Conservation (phyloP, 1,284 basidiomycete species). For the Leccinum griseonigrum region DNA sequence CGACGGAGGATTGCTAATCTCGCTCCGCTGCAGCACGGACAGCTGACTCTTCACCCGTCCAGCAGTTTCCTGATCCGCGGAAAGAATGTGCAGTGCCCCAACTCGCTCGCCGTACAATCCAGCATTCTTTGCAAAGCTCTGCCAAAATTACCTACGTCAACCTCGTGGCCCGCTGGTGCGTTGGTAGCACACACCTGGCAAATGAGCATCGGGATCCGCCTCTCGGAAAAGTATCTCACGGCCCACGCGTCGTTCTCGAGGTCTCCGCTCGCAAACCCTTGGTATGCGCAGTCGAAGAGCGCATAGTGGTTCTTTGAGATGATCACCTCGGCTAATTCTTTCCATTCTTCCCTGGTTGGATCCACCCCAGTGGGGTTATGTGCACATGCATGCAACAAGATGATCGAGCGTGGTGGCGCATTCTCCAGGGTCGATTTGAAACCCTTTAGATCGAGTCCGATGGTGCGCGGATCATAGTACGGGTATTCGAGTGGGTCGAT, state of each 20-base stretch:
- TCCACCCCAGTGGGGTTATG: constrained; percentile 98
- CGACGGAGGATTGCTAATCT: constrained; percentile 92
- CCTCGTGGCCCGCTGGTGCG: not conserved
- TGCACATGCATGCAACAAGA: constrained; percentile 91
- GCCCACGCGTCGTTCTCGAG: constrained; percentile 76
- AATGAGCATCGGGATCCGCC: constrained; percentile 76
- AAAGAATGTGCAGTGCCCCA: constrained; percentile 80
- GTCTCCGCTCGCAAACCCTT: constrained; percentile 89
- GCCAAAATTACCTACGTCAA: constrained; percentile 21
- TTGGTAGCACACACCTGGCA: constrained; percentile 66
- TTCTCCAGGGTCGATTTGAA: constrained; percentile 65
- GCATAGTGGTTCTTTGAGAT: constrained; percentile 79
- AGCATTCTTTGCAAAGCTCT: constrained; percentile 97
- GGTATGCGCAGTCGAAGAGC: constrained; percentile 96
- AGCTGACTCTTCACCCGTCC: constrained; percentile 80
- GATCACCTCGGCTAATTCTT: constrained; percentile 74
- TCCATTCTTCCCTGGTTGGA: constrained; percentile 89
- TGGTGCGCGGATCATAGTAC: constrained; percentile 90
- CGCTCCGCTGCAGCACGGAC: constrained; percentile 83
- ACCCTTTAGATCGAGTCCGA: constrained; percentile 82
- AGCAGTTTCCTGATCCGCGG: constrained; percentile 60
- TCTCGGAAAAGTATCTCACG: constrained; percentile 73
- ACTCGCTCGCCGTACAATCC: constrained; percentile 92
- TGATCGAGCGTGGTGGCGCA: constrained; percentile 76
- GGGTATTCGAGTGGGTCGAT: constrained; percentile 81